phyloP scores from a whole-genome alignment of 179 eudicot genomes.

The Beta macrorhiza region DNA sequence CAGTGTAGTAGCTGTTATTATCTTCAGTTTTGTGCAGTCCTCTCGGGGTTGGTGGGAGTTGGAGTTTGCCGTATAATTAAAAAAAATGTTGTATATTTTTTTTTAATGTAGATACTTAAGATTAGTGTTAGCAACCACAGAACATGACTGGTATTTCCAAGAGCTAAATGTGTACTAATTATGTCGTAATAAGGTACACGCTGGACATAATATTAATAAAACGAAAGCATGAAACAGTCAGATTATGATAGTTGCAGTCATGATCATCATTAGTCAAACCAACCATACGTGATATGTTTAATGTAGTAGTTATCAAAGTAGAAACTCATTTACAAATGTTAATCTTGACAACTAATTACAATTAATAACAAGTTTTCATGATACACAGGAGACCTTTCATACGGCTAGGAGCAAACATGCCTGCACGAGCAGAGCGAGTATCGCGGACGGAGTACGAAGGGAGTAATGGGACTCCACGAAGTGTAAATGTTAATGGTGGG shows the following conservation, averaged over 20 bases:
- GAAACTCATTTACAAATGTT: not conserved
- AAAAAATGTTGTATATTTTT: not conserved
- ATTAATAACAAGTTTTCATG: not conserved
- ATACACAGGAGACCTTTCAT: constrained; percentile 72
- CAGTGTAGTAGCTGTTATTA: constrained; percentile 2
- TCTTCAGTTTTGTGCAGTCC: not conserved
- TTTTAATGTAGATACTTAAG: constrained; percentile 11
- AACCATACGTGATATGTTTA: constrained; percentile 6
- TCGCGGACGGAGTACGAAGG: constrained; percentile 56
- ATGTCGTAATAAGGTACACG: constrained; percentile 6
- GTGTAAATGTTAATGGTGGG: constrained; percentile 31
- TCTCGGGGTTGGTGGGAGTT: constrained; percentile 2
- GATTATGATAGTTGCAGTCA: constrained; percentile 15
- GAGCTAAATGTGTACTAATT: constrained; percentile 3
- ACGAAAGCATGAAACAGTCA: constrained; percentile 15
- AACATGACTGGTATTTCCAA: not conserved
- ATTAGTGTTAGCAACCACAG: constrained; percentile 7
- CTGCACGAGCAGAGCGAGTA: constrained; percentile 84
- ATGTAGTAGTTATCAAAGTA: constrained; percentile 6
- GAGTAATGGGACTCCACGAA: constrained; percentile 36
- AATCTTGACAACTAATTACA: too few relatives aligned
- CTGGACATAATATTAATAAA: constrained; percentile 9
- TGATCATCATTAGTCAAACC: constrained; percentile 13
- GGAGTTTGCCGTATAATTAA: not conserved
- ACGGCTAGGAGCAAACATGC: constrained; percentile 90